Conservation (phyloP, 78 protist genomes). For the Dictyostelium citrinum region DNA sequence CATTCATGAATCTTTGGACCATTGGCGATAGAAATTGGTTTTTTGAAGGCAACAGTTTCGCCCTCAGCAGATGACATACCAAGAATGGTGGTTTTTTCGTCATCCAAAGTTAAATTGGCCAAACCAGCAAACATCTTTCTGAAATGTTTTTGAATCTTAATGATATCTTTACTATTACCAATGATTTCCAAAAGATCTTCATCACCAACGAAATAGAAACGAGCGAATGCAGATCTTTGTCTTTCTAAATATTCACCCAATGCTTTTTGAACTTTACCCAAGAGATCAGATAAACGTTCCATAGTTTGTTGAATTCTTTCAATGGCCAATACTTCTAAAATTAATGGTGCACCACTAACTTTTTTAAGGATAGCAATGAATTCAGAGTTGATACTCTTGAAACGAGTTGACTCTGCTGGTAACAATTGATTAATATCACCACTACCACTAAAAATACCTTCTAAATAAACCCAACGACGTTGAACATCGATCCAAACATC, state of each 20-base stretch:
- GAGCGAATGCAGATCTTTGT: constrained; percentile 95
- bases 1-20: constrained; percentile 89
- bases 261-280: constrained; percentile 95
- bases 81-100: constrained; percentile 40
- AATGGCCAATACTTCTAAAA: constrained; percentile 89
- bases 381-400: constrained; percentile 89
- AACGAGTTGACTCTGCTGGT: constrained; percentile 90
- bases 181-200: constrained; percentile 98
- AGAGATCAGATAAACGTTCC: constrained; percentile 87
- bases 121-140: constrained; percentile 98
- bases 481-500: constrained; percentile 97
- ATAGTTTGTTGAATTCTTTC: constrained; percentile 82
- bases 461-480: constrained; percentile 97
- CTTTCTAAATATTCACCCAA: constrained; percentile 97
- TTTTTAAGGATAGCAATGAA: constrained; percentile 89
- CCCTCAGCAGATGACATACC: constrained; percentile 91
- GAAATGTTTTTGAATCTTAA: constrained; percentile 93
- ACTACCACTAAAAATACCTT: constrained; percentile 94
- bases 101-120: constrained; percentile 65
- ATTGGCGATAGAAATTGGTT: constrained; percentile 71
- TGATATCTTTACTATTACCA: constrained; percentile 91
- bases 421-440: constrained; percentile 95
- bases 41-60: constrained; percentile 88
- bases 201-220: constrained; percentile 99
- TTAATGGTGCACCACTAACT: constrained; percentile 77